Evolutionary conservation across 2,329 filamentous ascomycete species (phyloP).

Genomic region (Penicillium decumbens): DNA sequence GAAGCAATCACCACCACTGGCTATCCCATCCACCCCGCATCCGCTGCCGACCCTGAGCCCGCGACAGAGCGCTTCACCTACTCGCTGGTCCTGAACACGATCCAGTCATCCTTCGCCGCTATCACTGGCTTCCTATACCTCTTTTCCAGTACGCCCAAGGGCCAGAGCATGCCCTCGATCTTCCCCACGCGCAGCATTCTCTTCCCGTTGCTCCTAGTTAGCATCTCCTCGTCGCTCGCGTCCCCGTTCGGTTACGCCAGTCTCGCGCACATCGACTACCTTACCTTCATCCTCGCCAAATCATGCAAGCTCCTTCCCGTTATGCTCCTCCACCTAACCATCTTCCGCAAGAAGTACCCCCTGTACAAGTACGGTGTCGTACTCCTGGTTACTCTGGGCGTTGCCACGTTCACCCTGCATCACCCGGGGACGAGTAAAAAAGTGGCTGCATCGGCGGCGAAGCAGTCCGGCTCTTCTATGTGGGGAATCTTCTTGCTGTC

Average conservation of each 20-base stretch:
- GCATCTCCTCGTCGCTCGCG: constrained; percentile 79
- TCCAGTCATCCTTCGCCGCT: constrained; percentile 86
- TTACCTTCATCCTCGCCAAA: constrained; percentile 95
- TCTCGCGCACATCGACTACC: constrained; percentile 91
- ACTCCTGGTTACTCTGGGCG: constrained; percentile 80
- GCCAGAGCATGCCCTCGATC: constrained; percentile 49
- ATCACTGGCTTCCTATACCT: constrained; percentile 79
- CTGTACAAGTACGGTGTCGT: constrained; percentile 97
- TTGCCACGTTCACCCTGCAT: constrained; percentile 92
- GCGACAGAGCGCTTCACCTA: constrained; percentile 75
- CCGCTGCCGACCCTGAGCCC: constrained; percentile 38
- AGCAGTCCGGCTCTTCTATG: constrained; percentile 61
- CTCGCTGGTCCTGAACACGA: constrained; percentile 91
- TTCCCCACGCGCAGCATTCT: constrained; percentile 75
- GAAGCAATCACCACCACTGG: constrained; percentile 93
- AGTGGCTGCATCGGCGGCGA: constrained; percentile 45
- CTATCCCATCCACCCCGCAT: constrained; percentile 60
- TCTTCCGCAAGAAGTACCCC: constrained; percentile 85
- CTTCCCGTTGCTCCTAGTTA: constrained; percentile 74
- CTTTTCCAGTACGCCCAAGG: constrained; percentile 56
- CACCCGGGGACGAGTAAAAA: constrained; percentile 59
- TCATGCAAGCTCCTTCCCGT: constrained; percentile 98
- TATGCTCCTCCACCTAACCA: constrained; percentile 90
- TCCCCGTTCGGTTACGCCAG: constrained; percentile 94
- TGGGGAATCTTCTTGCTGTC: constrained; percentile 72